phyloP scores from a whole-genome alignment of 768 basidiomycete species.

The Boletus sp. region DNA sequence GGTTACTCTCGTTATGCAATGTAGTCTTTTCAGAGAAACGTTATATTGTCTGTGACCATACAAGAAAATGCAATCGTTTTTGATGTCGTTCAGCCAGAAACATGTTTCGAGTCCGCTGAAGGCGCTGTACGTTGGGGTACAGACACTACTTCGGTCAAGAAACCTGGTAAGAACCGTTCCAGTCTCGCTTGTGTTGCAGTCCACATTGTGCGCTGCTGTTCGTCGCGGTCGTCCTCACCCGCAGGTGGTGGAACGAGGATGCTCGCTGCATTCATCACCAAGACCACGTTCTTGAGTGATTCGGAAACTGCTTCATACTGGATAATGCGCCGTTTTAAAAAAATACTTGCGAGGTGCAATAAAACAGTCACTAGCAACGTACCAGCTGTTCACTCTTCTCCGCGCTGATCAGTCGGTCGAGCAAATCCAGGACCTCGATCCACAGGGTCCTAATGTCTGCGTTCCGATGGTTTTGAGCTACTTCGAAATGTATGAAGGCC shows the following conservation, averaged over 20 bases:
- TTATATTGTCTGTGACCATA: constrained; percentile 1
- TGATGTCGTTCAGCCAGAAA: constrained; percentile 9
- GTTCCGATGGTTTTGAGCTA: constrained; percentile 58
- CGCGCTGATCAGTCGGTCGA: constrained; percentile 85
- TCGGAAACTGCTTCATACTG: constrained; percentile 95
- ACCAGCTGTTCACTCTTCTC: constrained; percentile 87
- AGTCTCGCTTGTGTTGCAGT: constrained; percentile 79
- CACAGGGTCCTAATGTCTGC: constrained; percentile 74
- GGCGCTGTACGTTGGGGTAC: constrained; percentile 21
- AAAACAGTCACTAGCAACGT: background rate
- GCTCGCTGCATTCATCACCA: constrained; percentile 91
- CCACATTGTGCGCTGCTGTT: constrained; percentile 74
- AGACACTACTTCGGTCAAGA: constrained; percentile 70
- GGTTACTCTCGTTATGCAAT: background rate
- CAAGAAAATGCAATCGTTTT: background rate
- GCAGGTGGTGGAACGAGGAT: constrained; percentile 65
- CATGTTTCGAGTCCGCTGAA: constrained; percentile 12
- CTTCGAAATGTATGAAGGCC: constrained; percentile 90
- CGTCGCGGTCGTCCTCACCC: constrained; percentile 46
- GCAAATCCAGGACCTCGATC: constrained; percentile 84
- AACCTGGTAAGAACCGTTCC: constrained; percentile 89
- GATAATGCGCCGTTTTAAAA: constrained; percentile 7
- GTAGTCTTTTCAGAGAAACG: background rate
- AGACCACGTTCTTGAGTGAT: constrained; percentile 91
- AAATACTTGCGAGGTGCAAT: background rate